Conservation (phyloP, 2,329 filamentous ascomycete species). For the Stagonosporopsis vannaccii region DNA sequence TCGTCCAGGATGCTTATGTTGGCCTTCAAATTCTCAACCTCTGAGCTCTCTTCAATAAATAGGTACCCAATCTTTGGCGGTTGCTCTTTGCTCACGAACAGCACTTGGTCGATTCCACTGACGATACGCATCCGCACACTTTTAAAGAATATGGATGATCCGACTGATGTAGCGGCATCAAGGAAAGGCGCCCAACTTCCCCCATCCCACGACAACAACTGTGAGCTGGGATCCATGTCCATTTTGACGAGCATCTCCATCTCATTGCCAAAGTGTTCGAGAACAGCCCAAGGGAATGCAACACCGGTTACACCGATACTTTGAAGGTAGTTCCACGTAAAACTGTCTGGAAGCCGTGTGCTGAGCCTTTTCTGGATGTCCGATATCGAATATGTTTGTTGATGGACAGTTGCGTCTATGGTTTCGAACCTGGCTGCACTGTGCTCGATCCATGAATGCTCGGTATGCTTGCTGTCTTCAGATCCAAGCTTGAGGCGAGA, state of each 20-base stretch:
- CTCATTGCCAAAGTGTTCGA: constrained; percentile 49
- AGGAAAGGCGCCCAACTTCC: constrained; percentile 52
- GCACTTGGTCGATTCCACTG: constrained; percentile 40
- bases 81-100: constrained; percentile 24
- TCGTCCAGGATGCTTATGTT: constrained; percentile 42
- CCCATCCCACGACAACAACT: constrained; percentile 34
- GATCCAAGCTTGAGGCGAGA: constrained; percentile 40
- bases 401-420: constrained; percentile 15
- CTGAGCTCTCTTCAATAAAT: constrained; percentile 40
- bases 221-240: constrained; percentile 41
- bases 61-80: constrained; percentile 49
- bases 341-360: constrained; percentile 38
- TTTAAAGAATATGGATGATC: constrained; percentile 52
- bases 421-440: constrained; percentile 29
- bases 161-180: constrained; percentile 54
- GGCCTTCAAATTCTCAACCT: constrained; percentile 32
- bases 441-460: constrained; percentile 47
- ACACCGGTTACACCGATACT: constrained; percentile 52
- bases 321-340: constrained; percentile 50
- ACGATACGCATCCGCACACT: constrained; percentile 50
- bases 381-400: constrained; percentile 30
- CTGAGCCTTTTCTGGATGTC: constrained; percentile 38
- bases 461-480: neutral
- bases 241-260: constrained; percentile 54
- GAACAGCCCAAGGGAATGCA: constrained; percentile 53